Conservation (phyloP, 1,284 basidiomycete species). For the Leccinum pachyderme region DNA sequence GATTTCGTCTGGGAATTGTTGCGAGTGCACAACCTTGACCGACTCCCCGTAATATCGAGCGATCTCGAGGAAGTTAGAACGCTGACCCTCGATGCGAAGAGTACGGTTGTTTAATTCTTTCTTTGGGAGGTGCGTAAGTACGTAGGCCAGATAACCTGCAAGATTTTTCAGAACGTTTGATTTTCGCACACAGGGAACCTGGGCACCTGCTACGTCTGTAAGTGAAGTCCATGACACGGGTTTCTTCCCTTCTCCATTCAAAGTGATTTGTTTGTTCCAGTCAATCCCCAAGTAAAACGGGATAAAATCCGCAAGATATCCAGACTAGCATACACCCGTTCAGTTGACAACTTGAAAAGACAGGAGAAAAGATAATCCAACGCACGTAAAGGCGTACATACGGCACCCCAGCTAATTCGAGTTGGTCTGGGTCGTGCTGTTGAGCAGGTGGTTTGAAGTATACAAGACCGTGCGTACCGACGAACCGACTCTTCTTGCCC, state of each 20-base stretch:
- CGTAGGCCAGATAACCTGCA: conserved; percentile 31
- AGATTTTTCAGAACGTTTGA: neutral
- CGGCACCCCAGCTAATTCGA: conserved; percentile 27
- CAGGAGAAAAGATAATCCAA: neutral
- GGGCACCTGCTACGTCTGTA: conserved; percentile 26
- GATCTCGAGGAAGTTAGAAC: conserved; percentile 11
- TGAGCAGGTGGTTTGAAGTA: neutral
- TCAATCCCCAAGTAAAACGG: conserved; percentile 16
- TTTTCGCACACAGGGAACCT: neutral
- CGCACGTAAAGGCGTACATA: conserved; percentile 30
- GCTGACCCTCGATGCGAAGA: conserved; percentile 36
- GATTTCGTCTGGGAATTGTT: conserved; percentile 13
- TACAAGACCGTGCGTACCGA: conserved; percentile 8
- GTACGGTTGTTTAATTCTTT: conserved; percentile 24
- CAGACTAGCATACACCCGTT: conserved; percentile 7
- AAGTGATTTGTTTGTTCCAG: conserved; percentile 23
- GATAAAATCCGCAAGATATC: conserved; percentile 21
- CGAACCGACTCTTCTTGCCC: conserved; percentile 16
- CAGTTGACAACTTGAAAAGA: neutral
- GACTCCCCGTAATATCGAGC: conserved; percentile 9
- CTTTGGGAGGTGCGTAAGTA: conserved; percentile 27
- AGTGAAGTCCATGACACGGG: conserved; percentile 30
- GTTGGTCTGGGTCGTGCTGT: conserved; percentile 5
- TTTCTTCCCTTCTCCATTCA: conserved; percentile 29
- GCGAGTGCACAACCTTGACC: conserved; percentile 5